Conservation (phyloP, 345 rosid species). For the Citrus sp. region DNA sequence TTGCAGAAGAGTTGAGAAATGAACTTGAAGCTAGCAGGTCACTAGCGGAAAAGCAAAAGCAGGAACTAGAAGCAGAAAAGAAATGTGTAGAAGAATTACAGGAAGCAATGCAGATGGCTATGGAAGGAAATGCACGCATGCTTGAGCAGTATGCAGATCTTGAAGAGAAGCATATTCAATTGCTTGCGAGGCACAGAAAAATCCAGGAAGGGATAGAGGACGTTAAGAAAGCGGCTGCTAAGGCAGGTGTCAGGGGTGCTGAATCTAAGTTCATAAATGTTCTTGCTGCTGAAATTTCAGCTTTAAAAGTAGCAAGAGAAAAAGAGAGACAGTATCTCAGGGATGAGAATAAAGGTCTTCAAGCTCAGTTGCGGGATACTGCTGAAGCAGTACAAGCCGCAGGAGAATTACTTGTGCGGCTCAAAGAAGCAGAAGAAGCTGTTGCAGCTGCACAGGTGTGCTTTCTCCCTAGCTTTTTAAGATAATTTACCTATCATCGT, state of each 20-base stretch:
- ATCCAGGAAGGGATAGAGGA: slow-evolving; percentile 93
- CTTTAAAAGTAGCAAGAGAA: slow-evolving; percentile 77
- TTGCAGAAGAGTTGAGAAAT: slow-evolving; percentile 73
- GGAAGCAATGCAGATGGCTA: slow-evolving; percentile 95
- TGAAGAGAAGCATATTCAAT: slow-evolving; percentile 85
- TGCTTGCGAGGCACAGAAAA: slow-evolving; percentile 88
- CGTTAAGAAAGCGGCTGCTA: slow-evolving; percentile 87
- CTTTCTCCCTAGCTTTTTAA: slow-evolving; percentile 5
- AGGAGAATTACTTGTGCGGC: slow-evolving; percentile 89
- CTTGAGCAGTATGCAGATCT: slow-evolving; percentile 97
- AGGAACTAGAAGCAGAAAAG: slow-evolving; percentile 76
- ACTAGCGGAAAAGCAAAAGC: slow-evolving; percentile 60
- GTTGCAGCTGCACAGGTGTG: slow-evolving; percentile 63
- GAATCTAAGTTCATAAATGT: slow-evolving; percentile 94
- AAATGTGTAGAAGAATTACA: slow-evolving; percentile 77
- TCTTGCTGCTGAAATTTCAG: slow-evolving; percentile 90
- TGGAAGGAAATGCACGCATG: slow-evolving; percentile 94
- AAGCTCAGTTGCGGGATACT: slow-evolving; percentile 87
- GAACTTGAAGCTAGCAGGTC: slow-evolving; percentile 69
- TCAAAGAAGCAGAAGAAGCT: slow-evolving; percentile 95
- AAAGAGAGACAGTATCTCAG: slow-evolving; percentile 78
- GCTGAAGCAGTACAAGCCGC: slow-evolving; percentile 99
- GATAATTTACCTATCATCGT: background rate
- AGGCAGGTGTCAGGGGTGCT: slow-evolving; percentile 86
- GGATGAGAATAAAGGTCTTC: slow-evolving; percentile 86